phyloP scores from a whole-genome alignment of 2,329 filamentous ascomycete species.

The Cryphonectria naterciae region DNA sequence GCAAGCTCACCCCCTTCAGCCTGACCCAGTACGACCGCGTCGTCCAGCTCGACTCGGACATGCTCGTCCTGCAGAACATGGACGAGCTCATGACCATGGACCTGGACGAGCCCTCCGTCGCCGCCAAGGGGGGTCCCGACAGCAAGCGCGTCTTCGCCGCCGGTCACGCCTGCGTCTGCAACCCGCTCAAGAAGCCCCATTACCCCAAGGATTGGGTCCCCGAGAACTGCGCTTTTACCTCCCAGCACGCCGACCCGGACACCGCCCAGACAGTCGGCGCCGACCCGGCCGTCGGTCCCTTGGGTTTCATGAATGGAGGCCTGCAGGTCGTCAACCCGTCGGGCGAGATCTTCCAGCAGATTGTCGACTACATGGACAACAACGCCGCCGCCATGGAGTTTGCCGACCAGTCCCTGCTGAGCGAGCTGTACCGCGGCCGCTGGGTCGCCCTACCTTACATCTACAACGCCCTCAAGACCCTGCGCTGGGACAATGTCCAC shows the following conservation, averaged over 20 bases:
- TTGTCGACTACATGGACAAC: slow-evolving; percentile 54
- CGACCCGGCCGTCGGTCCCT: slow-evolving; percentile 49
- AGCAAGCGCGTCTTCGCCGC: slow-evolving; percentile 77
- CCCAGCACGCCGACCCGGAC: slow-evolving; percentile 53
- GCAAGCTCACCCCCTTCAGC: slow-evolving; percentile 79
- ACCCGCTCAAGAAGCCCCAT: slow-evolving; percentile 76
- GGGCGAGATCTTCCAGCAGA: slow-evolving; percentile 50
- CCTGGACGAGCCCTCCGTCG: slow-evolving; percentile 45
- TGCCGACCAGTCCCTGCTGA: slow-evolving; percentile 63
- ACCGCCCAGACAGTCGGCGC: slow-evolving; percentile 50
- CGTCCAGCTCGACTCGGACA: slow-evolving; percentile 86
- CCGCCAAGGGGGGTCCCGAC: slow-evolving; percentile 34
- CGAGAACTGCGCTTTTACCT: slow-evolving; percentile 62
- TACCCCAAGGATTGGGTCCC: slow-evolving; percentile 74
- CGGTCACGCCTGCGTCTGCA: slow-evolving; percentile 84
- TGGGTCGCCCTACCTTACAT: slow-evolving; percentile 64
- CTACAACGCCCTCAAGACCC: slow-evolving; percentile 67
- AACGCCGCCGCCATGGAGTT: slow-evolving; percentile 56
- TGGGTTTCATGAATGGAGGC: slow-evolving; percentile 60
- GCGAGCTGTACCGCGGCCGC: slow-evolving; percentile 56
- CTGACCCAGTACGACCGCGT: slow-evolving; percentile 77
- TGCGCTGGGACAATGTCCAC: slow-evolving; percentile 59
- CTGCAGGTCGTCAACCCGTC: slow-evolving; percentile 62
- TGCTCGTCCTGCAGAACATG: slow-evolving; percentile 84
- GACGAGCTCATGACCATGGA: slow-evolving; percentile 87